Conservation (phyloP, 2,329 filamentous ascomycete species). For the Escovopsis sp. region DNA sequence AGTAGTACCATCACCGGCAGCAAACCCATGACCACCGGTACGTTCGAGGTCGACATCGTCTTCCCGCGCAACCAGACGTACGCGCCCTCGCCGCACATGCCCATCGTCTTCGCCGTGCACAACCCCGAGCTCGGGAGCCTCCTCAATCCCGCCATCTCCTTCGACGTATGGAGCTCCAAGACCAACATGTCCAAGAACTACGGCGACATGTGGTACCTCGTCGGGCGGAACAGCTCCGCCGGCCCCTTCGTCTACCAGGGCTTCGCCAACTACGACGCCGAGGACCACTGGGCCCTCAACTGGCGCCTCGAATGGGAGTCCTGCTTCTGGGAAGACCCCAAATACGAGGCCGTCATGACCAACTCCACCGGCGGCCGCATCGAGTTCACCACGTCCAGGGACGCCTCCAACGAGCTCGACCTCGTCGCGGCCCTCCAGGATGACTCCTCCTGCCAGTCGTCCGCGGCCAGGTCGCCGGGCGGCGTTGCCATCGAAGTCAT, state of each 20-base stretch:
- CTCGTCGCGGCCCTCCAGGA: no score
- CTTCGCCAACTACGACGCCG: background rate
- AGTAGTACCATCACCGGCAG: no score
- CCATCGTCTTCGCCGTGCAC: constrained; percentile 2
- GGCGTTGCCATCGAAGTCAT: no score
- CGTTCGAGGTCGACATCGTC: constrained; percentile 3
- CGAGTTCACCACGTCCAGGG: no score
- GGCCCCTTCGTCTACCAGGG: background rate
- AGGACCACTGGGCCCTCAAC: background rate
- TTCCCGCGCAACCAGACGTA: constrained; percentile 5
- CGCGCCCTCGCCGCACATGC: constrained; percentile 1
- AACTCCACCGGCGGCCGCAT: background rate
- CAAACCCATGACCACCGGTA: background rate
- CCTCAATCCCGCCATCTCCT: background rate
- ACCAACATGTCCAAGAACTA: no score
- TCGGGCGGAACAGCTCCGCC: background rate
- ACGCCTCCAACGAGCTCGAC: no score
- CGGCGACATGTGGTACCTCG: background rate
- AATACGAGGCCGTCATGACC: background rate
- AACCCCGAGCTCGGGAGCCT: background rate
- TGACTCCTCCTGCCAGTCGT: no score
- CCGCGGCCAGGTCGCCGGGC: no score
- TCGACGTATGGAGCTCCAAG: background rate
- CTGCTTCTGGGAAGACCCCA: background rate
- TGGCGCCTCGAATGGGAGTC: background rate